Base-by-base conservation (phyloP, 306 rosid genomes). In the Prunus dulcis region DNA sequence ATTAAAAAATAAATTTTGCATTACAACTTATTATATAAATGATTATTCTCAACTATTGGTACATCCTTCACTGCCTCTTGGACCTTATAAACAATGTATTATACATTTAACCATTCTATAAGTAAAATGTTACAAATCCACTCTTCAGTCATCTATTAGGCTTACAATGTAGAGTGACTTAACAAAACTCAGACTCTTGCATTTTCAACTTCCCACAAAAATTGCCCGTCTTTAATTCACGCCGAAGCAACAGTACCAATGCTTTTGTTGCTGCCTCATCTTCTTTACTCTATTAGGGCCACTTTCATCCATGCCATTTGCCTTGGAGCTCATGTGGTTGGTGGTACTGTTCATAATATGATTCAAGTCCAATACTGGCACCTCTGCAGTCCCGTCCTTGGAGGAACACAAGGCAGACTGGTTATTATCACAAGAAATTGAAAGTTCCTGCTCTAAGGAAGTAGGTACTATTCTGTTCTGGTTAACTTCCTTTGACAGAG, bases 391-490 rank as follows among this genome's bases (percentile, higher is more conserved):
- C 57, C 78, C 85, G 3, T 73, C 79, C 68, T 78, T 69, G 57
- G 65, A 22, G 53, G 86, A 77, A 82, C 53, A 34, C 52, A 78
- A 79, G 66, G 65, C 77, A 58, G 45, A 60, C 34, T 55, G 86
- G 28, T 72, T 74, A 64, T 62, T 77, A 53, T 84, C 87, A 50
- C 56, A 67, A 17, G 83, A 72, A 69, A 72, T 70, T 43, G 83
- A 79, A 64, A 67, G 72, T 75, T 79, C 78, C 79, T 79, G 87
- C 72, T 84, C 87, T 11, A 80, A 86, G 34, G 91, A 89, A 82
- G 91, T 83, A 34, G 92, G 93, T 69, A 85, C 93, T 63, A 92
- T 77, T 84, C 84, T 89, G 83, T 80, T 89, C 60, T 78, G 87
- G 82, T 83, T 82, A 64, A 79, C 87, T 67, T 92, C 99, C 80